Percentiles rank a stretch among this genome's conserved stretches.
Evolutionary conservation across 352 stramenopile species (phyloP).

Genomic region (Phytophthora boehmeriae): DNA sequence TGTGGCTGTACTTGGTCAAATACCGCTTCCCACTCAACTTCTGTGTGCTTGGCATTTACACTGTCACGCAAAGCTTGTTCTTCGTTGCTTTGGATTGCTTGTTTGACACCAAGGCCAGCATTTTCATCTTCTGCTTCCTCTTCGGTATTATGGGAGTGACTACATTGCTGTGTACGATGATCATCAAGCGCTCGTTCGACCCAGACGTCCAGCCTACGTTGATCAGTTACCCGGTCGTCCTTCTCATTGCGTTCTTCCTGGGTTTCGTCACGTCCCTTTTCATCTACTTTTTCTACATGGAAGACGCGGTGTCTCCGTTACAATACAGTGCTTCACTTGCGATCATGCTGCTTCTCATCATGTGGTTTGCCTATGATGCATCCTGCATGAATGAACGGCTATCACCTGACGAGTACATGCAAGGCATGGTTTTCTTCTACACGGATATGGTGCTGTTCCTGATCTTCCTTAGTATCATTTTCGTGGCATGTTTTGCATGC

Average conservation of each 20-base stretch:
- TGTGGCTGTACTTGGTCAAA: slow-evolving; percentile 80
- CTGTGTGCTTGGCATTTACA: slow-evolving; percentile 60
- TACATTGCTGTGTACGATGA: slow-evolving; percentile 54
- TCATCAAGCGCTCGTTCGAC: slow-evolving; percentile 47
- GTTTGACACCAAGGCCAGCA: slow-evolving; percentile 62
- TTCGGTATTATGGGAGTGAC: slow-evolving; percentile 70
- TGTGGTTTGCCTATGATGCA: slow-evolving; percentile 84
- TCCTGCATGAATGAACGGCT: slow-evolving; percentile 81
- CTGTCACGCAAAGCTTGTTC: slow-evolving; percentile 63
- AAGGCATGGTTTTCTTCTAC: slow-evolving; percentile 86
- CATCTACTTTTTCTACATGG: slow-evolving; percentile 68
- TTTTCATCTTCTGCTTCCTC: slow-evolving; percentile 70
- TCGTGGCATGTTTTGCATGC: slow-evolving; percentile 77
- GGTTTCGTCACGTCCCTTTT: slow-evolving; percentile 63
- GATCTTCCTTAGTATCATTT: slow-evolving; percentile 79
- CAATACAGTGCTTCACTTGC: slow-evolving; percentile 63
- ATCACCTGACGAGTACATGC: slow-evolving; percentile 83
- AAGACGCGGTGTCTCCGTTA: slow-evolving; percentile 50
- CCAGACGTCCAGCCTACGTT: slow-evolving; percentile 38
- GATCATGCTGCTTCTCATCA: slow-evolving; percentile 68
- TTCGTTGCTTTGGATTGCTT: slow-evolving; percentile 60
- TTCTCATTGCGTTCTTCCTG: slow-evolving; percentile 58
- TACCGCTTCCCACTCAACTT: slow-evolving; percentile 80
- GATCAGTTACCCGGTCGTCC: slow-evolving; percentile 63
- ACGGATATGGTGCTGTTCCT: slow-evolving; percentile 85